Conservation (phyloP, 225 moss, liverwort and hornwort species). For the Climacium dendroides region DNA sequence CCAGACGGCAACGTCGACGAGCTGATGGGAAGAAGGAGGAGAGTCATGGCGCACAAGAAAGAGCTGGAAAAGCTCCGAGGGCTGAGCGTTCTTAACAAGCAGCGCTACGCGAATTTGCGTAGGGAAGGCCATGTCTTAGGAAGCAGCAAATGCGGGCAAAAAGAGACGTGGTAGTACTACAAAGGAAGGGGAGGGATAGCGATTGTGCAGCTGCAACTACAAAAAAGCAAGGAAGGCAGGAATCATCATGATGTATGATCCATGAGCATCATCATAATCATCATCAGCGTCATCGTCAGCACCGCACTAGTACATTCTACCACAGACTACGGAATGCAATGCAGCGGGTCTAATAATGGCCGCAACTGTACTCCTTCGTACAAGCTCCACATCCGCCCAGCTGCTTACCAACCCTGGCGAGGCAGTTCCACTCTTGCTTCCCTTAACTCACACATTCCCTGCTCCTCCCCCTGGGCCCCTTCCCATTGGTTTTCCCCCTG, state of each 20-base stretch:
- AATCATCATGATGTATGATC: slow-evolving; percentile 9
- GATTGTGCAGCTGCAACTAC: not conserved
- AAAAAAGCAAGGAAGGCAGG: not conserved
- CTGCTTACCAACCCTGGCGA: slow-evolving; percentile 17
- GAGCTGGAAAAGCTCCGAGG: slow-evolving; percentile 63
- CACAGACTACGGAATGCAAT: not conserved
- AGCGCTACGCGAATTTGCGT: slow-evolving; percentile 52
- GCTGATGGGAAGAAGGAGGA: slow-evolving; percentile 14
- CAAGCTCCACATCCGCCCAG: slow-evolving; percentile 4
- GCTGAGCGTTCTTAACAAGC: slow-evolving; percentile 64
- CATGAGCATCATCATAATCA: slow-evolving; percentile 7
- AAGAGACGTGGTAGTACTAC: not conserved
- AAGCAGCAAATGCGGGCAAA: not conserved
- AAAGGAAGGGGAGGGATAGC: not conserved
- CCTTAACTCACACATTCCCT: slow-evolving; percentile 9
- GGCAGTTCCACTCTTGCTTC: not conserved
- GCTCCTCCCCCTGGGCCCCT: not conserved
- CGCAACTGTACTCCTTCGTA: slow-evolving; percentile 12
- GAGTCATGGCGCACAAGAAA: slow-evolving; percentile 47
- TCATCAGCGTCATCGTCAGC: not conserved
- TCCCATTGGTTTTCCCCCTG: slow-evolving; percentile 4
- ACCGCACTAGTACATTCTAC: slow-evolving; percentile 2
- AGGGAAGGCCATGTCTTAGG: slow-evolving; percentile 7
- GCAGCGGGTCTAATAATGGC: slow-evolving; percentile 10
- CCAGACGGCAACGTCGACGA: slow-evolving; percentile 51